phyloP scores from a whole-genome alignment of 805 yeast species.

The Yarrowia sp. region DNA sequence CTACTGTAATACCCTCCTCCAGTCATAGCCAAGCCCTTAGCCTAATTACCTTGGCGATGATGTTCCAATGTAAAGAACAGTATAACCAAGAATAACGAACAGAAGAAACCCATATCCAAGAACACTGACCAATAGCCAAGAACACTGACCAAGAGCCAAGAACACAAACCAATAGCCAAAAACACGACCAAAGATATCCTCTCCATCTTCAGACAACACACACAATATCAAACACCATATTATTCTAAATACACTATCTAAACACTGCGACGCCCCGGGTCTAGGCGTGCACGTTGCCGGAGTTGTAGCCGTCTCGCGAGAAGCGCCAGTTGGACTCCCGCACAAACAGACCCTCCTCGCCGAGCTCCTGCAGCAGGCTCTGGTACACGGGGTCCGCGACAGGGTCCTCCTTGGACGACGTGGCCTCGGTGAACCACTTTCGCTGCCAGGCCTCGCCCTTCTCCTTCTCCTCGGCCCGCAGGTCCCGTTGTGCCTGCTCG shows the following conservation, averaged over 20 bases:
- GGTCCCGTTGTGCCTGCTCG: conserved; percentile 81
- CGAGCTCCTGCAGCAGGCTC: conserved; percentile 28
- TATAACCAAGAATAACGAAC: no score
- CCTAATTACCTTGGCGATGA: no score
- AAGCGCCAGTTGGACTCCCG: conserved; percentile 34
- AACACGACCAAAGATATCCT: no score
- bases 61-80: no score
- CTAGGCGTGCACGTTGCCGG: conserved; percentile 31
- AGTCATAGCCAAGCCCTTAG: no score
- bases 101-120: no score
- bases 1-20: no score
- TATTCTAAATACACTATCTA: conserved; percentile 13
- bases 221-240: background rate
- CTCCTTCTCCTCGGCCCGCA: conserved; percentile 69
- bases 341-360: conserved; percentile 31
- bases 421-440: conserved; percentile 66
- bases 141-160: no score
- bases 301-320: conserved; percentile 30
- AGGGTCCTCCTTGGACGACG: conserved; percentile 29
- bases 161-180: no score
- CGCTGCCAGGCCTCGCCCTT: conserved; percentile 67
- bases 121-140: no score
- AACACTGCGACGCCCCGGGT: no score
- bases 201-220: no score
- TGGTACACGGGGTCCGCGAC: conserved; percentile 29